These are phyloP conservation scores for Pisolithus sp. DNA, from an alignment of 768 basidiomycete genomes.

Conservation along the genomic window DNA sequence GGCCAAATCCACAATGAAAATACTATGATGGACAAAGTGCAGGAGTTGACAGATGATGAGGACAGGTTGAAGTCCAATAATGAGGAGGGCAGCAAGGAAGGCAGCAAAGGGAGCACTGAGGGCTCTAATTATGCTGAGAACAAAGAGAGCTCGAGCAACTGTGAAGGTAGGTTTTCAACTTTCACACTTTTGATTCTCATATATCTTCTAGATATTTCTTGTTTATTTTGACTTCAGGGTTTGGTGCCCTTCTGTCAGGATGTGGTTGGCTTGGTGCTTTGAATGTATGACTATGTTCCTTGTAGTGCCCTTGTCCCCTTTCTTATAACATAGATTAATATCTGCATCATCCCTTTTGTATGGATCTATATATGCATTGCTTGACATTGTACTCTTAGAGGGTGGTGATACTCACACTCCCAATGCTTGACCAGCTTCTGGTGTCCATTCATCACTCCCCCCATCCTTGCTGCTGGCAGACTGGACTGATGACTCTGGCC, in stretches of 20 bases:
- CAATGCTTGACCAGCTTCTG: neutral
- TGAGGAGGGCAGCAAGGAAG: too few species aligned
- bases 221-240: neutral
- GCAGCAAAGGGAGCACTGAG: too few species aligned
- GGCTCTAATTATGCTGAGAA: neutral
- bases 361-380: neutral
- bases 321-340: neutral
- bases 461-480: neutral
- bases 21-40: too few species aligned
- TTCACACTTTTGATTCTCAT: neutral
- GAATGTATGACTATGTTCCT: too few species aligned
- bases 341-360: neutral
- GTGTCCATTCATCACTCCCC: neutral
- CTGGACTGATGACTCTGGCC: neutral
- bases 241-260: neutral
- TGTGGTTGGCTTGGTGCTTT: neutral
- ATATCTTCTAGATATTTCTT: neutral
- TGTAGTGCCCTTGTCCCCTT: neutral
- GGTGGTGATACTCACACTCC: neutral
- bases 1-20: too few species aligned
- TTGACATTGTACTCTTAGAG: neutral
- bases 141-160: neutral
- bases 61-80: too few species aligned
- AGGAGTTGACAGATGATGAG: too few species aligned
- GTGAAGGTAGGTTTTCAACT: neutral